These are phyloP conservation scores for Paecilomyces fulvus DNA, from an alignment of 2,329 filamentous ascomycete species.

Conservation along the genomic window DNA sequence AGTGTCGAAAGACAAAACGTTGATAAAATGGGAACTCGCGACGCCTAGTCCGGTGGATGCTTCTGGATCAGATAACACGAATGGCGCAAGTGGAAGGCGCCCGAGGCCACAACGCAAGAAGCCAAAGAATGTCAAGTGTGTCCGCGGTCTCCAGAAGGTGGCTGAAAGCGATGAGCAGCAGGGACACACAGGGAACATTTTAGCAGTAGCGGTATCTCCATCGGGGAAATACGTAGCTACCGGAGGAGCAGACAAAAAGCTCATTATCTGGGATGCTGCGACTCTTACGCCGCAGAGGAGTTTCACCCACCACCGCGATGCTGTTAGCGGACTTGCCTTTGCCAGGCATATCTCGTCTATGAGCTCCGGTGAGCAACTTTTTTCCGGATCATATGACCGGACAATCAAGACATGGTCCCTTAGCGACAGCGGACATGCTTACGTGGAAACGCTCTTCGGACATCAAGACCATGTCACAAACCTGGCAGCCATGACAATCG, in stretches of 20 bases:
- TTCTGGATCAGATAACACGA: slow-evolving; percentile 51
- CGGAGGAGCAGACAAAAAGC: slow-evolving; percentile 71
- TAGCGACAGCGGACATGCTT: slow-evolving; percentile 68
- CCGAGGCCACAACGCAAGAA: slow-evolving; percentile 36
- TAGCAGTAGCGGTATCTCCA: slow-evolving; percentile 76
- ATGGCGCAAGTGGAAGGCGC: slow-evolving; percentile 55
- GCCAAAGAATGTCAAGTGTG: slow-evolving; percentile 43
- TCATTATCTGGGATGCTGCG: slow-evolving; percentile 82
- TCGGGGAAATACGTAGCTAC: slow-evolving; percentile 89
- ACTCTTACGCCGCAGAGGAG: slow-evolving; percentile 70
- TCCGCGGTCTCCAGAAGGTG: slow-evolving; percentile 34
- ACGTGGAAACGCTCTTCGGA: slow-evolving; percentile 91
- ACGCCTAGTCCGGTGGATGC: slow-evolving; percentile 24
- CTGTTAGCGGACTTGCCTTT: slow-evolving; percentile 77
- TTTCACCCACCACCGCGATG: slow-evolving; percentile 86
- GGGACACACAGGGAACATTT: slow-evolving; percentile 71
- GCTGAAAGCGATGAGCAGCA: slow-evolving; percentile 42
- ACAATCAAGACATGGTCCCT: slow-evolving; percentile 95
- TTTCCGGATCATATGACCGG: slow-evolving; percentile 81
- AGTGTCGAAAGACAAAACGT: slow-evolving; percentile 70
- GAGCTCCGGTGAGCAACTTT: slow-evolving; percentile 67
- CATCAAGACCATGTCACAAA: slow-evolving; percentile 88
- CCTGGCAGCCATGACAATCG: slow-evolving; percentile 72
- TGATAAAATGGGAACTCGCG: slow-evolving; percentile 85
- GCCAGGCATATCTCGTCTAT: slow-evolving; percentile 58